Percentiles rank a stretch among this genome's conserved stretches.
Conservation (phyloP, 2,329 filamentous ascomycete species). For the Chrysoporthe deuterocubensis region DNA sequence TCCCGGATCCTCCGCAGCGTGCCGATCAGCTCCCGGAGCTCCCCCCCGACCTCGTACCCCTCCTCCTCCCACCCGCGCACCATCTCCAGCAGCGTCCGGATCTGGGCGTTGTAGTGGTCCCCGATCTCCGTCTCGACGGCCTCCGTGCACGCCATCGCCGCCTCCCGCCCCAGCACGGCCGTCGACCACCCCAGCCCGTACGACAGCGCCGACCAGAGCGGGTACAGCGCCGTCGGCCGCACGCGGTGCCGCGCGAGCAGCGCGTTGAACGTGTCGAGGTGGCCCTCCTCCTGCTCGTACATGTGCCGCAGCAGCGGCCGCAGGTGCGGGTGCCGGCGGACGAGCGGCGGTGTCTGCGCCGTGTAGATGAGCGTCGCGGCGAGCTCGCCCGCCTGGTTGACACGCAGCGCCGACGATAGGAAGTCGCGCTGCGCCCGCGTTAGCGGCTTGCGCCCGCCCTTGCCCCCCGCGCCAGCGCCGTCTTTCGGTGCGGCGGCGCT, state of each 20-base stretch:
- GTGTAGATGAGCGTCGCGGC: slow-evolving; percentile 94
- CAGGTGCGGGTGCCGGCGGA: slow-evolving; percentile 82
- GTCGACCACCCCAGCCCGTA: slow-evolving; percentile 87
- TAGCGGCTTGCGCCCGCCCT: slow-evolving; percentile 60
- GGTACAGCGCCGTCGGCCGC: slow-evolving; percentile 90
- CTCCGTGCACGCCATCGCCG: slow-evolving; percentile 98
- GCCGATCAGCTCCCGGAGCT: slow-evolving; percentile 72
- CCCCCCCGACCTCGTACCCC: slow-evolving; percentile 80
- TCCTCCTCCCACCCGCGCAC: slow-evolving; percentile 72
- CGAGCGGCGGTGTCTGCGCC: slow-evolving; percentile 81
- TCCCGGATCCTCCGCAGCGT: slow-evolving; percentile 85
- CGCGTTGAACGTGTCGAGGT: slow-evolving; percentile 83
- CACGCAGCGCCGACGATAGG: slow-evolving; percentile 80
- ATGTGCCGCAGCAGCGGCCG: slow-evolving; percentile 94
- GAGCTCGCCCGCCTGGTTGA: slow-evolving; percentile 98
- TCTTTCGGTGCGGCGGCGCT: neutral
- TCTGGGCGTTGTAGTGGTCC: slow-evolving; percentile 92
- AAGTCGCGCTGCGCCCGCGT: slow-evolving; percentile 73
- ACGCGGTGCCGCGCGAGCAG: slow-evolving; percentile 86
- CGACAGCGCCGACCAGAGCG: slow-evolving; percentile 82
- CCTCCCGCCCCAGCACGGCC: slow-evolving; percentile 85
- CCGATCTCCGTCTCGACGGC: slow-evolving; percentile 99
- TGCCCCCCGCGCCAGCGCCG: slow-evolving; percentile 32
- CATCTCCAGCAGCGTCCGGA: slow-evolving; percentile 81
- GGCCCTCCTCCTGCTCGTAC: slow-evolving; percentile 93